Percentiles rank a stretch among this genome's conserved stretches.
Conservation (phyloP, 805 yeast genomes). For the Tetrapisispora pingtungensis region DNA sequence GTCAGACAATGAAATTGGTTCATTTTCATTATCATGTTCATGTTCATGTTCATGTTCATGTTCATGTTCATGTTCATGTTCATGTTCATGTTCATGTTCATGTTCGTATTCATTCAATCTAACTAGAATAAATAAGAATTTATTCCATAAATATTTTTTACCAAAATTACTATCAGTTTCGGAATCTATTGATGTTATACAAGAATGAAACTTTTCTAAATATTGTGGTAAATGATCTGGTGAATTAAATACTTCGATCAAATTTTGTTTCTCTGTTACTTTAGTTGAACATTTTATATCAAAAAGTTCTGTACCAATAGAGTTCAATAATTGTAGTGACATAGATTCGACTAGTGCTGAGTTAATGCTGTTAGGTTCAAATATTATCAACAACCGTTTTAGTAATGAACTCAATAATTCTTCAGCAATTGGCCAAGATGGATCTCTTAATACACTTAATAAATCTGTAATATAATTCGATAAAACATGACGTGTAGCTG, state of each 20-base stretch:
- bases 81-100: conserved; percentile 5
- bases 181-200: conserved; percentile 5
- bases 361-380: conserved; percentile 29
- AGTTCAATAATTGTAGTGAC: conserved; percentile 52
- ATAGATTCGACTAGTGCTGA: conserved; percentile 38
- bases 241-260: conserved; percentile 17
- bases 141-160: conserved; percentile 14
- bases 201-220: conserved; percentile 9
- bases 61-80: too few species aligned
- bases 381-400: conserved; percentile 33
- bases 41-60: conserved; percentile 6
- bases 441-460: conserved; percentile 36
- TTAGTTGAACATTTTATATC: conserved; percentile 16
- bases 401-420: conserved; percentile 37
- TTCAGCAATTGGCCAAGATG: conserved; percentile 58
- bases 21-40: conserved; percentile 7
- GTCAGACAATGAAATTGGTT: not conserved
- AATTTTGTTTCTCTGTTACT: conserved; percentile 11
- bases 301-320: conserved; percentile 44
- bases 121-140: conserved; percentile 7
- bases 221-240: conserved; percentile 16
- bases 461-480: conserved; percentile 53
- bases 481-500: conserved; percentile 31
- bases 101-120: conserved; percentile 10
- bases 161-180: conserved; percentile 2